Percentiles rank a stretch among this genome's conserved stretches.
Conservation (phyloP, 805 yeast genomes). For the Yarrowia yakushimensis region DNA sequence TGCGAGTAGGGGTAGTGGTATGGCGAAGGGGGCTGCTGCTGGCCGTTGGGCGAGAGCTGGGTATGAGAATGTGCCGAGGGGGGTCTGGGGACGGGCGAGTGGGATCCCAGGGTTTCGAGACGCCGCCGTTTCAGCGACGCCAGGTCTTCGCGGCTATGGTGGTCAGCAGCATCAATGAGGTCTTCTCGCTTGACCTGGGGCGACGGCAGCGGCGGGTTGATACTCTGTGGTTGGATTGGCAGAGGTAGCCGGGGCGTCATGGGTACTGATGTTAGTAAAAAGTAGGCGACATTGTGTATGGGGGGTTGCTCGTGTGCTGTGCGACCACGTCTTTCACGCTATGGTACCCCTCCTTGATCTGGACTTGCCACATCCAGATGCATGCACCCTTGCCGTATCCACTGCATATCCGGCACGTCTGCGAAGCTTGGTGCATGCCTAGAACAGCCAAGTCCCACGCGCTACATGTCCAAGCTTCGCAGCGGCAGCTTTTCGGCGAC, state of each 20-base stretch:
- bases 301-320: too few species aligned
- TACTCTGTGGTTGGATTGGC: slow-evolving; percentile 12
- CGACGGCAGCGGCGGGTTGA: slow-evolving; percentile 18
- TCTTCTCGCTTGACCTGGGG: slow-evolving; percentile 1
- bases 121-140: slow-evolving; percentile 14
- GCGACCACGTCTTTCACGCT: too few species aligned
- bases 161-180: neutral
- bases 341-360: slow-evolving; percentile 15
- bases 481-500: neutral
- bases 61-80: neutral
- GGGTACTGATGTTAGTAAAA: neutral
- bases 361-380: slow-evolving; percentile 8
- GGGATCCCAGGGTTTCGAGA: neutral
- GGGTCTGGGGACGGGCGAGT: slow-evolving; percentile 10
- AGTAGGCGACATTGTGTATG: neutral
- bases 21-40: neutral
- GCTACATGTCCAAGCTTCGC: neutral
- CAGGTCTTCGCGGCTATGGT: neutral
- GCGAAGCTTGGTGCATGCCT: slow-evolving; percentile 6
- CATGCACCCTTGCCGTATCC: slow-evolving; percentile 16
- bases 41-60: slow-evolving; percentile 2
- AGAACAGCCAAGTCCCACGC: neutral
- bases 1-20: slow-evolving; percentile 20
- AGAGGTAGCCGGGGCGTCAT: slow-evolving; percentile 23
- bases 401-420: slow-evolving; percentile 15